phyloP scores from a whole-genome alignment of 805 yeast species.

The Yamadazyma olivae region DNA sequence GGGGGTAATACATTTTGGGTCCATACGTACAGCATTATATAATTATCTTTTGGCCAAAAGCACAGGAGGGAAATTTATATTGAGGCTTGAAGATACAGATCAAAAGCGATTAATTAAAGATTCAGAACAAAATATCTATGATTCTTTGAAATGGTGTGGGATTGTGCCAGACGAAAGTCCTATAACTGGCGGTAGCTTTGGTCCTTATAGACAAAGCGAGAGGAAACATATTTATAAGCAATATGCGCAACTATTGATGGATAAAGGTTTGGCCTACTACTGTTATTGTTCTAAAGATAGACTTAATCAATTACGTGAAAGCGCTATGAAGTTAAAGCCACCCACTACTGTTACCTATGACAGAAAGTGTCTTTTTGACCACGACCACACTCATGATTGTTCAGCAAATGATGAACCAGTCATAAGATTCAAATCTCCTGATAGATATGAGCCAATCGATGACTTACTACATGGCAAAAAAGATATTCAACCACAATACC shows the following conservation, averaged over 20 bases:
- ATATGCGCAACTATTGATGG: conserved; percentile 55
- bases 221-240: conserved; percentile 62
- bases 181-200: conserved; percentile 43
- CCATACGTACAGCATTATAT: conserved; percentile 88
- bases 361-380: conserved; percentile 60
- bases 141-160: conserved; percentile 75
- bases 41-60: conserved; percentile 78
- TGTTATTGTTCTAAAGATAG: conserved; percentile 87
- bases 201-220: conserved; percentile 86
- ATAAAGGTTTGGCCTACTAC: conserved; percentile 72
- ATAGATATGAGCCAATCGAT: conserved; percentile 56
- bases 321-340: conserved; percentile 73
- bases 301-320: conserved; percentile 59
- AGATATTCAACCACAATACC: conserved; percentile 76
- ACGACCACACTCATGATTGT: conserved; percentile 39
- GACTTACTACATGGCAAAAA: conserved; percentile 80
- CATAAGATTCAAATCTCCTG: conserved; percentile 77
- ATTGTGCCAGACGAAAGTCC: conserved; percentile 62
- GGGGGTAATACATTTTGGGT: conserved; percentile 91
- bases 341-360: conserved; percentile 94
- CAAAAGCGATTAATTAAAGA: conserved; percentile 71
- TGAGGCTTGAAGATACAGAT: conserved; percentile 93
- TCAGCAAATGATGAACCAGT: conserved; percentile 43
- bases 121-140: conserved; percentile 80
- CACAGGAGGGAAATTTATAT: conserved; percentile 76